Base-by-base conservation (phyloP, 1,284 basidiomycete genomes). In the Pseudozyma sp. region DNA sequence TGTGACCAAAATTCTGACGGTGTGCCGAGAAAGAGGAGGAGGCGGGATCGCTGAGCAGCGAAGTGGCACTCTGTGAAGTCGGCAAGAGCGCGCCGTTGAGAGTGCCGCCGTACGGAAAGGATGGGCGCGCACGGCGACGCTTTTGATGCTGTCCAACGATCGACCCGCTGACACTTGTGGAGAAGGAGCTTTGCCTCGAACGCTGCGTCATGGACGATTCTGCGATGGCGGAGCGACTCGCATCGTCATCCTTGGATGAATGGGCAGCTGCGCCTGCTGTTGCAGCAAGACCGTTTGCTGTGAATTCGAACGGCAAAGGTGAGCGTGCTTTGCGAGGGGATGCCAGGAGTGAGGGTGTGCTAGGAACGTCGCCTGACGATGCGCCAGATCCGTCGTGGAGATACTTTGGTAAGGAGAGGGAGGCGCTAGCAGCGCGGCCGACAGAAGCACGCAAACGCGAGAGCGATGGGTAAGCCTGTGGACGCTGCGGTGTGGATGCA, bases 101-200 rank as follows among this genome's bases (percentile, higher is more conserved):
- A 13, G 56, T 56, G 19, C 54, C 49, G 16, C 69, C 69, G 10
- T 72, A 72, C 0, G 69, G 64, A 35, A 72, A 72, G 4, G 64
- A 72, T 1, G 48, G 56, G 6, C 64, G 57, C 29, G 69, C 40
- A 5, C 69, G 57, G n/a, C 60, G 64, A 10, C 64, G 59, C 37
- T 58, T 63, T 34, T 24, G 24, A 4, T 45, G 50, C 4, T 49
- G 47, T 16, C 55, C 59, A 10, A 35, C 34, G 6, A 67, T 43
- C 8, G 69, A 67, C 1, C 60, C 56, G 24, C 64, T 68, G 30
- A 77, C 64, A 70, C 69, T 30, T 54, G 75, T 57, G 44, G 75
- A 60, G 68, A 76, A 54, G 60, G 81, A 65, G 54, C 68, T 68
- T 53, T 59, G 63, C 37, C 80, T 61, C 47, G 75, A 54, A 24